These are phyloP conservation scores for Mimosa bimucronata DNA, from an alignment of 306 rosid species.

Conservation along the genomic window DNA sequence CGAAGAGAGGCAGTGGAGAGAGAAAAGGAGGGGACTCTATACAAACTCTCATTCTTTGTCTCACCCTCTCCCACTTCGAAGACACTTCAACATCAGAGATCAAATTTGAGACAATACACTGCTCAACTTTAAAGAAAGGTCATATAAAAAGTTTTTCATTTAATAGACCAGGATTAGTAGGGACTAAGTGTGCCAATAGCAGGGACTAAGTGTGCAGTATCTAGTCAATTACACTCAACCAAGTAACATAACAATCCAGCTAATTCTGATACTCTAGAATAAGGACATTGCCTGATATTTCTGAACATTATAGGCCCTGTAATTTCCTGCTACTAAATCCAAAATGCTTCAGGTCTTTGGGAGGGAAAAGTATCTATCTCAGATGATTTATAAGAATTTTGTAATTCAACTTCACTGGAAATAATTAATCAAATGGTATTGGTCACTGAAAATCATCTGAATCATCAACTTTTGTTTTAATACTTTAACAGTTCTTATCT, in stretches of 20 bases:
- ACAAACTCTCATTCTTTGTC: neutral
- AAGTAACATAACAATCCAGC: neutral
- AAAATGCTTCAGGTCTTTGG: neutral
- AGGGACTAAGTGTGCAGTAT: neutral
- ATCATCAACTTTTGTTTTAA: neutral
- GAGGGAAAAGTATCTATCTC: neutral
- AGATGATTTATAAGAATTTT: neutral
- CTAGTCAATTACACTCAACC: neutral
- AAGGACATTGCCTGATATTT: neutral
- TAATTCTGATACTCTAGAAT: neutral
- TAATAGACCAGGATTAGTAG: neutral
- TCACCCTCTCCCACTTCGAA: neutral
- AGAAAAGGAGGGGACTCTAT: neutral
- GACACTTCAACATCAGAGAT: neutral
- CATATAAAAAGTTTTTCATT: neutral
- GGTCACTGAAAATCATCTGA: slow-evolving; percentile 5
- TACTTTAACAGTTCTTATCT: neutral
- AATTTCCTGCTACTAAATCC: neutral
- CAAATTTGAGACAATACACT: neutral
- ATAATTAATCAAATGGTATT: neutral
- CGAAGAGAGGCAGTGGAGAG: too few species aligned
- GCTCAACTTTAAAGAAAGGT: neutral
- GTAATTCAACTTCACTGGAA: neutral
- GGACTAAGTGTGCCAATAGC: too few species aligned
- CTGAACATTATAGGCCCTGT: neutral